Evolutionary conservation across 108 stramenopile genomes (phyloP).

Genomic region (Skeletonema marinoi): DNA sequence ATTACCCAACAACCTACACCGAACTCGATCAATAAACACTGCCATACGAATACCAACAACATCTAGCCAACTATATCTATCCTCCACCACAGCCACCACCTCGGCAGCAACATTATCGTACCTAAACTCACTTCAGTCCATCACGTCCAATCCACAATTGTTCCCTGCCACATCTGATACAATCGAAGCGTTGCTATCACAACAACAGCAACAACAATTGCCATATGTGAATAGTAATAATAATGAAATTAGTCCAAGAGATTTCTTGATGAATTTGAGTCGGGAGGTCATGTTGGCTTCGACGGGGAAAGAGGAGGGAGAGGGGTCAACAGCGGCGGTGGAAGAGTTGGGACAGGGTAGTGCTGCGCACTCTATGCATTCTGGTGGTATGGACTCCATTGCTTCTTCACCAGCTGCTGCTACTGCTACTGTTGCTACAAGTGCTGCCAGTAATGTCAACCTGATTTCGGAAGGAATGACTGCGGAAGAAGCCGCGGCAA

Average conservation of each 20-base stretch:
- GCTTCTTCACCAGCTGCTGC: too few species aligned
- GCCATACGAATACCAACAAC: too few species aligned
- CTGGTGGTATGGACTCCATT: too few species aligned
- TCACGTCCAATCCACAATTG: slow-evolving; percentile 1
- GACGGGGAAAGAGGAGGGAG: not conserved
- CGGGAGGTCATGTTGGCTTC: not conserved
- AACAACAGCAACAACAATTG: not conserved
- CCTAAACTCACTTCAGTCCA: slow-evolving; percentile 2
- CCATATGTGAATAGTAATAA: not conserved
- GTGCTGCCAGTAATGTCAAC: not conserved
- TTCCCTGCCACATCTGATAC: slow-evolving; percentile 9
- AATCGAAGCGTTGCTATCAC: slow-evolving; percentile 6
- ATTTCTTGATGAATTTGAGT: not conserved
- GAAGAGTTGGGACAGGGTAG: too few species aligned
- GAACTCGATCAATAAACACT: too few species aligned
- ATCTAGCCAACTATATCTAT: too few species aligned
- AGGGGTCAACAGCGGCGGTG: too few species aligned
- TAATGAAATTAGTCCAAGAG: not conserved
- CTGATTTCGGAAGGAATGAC: not conserved
- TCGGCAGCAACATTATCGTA: not conserved
- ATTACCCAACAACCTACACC: too few species aligned
- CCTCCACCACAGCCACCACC: not conserved
- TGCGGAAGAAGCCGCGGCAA: not conserved
- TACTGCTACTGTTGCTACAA: not conserved
- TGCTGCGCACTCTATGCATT: too few species aligned